A percentile compares a stretch with the other conserved stretches of the same genome.
Conservation (phyloP, 495 filamentous ascomycete species). For the Neurospora sp. region DNA sequence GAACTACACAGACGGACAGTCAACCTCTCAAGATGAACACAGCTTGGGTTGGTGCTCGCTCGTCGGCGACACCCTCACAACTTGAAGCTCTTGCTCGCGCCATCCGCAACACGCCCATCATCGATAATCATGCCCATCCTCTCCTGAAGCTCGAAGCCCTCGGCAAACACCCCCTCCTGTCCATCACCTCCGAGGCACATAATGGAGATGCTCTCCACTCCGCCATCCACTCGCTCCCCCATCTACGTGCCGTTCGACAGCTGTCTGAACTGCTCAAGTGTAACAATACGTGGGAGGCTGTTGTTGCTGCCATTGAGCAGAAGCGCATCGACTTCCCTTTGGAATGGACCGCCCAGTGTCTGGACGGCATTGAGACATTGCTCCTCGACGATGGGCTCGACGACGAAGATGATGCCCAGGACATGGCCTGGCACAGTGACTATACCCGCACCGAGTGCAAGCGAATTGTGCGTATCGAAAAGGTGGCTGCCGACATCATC, state of each 20-base stretch:
- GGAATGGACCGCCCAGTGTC: conserved; percentile 51
- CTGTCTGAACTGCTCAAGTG: conserved; percentile 54
- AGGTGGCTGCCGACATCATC: conserved; percentile 57
- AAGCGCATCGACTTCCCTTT: conserved; percentile 46
- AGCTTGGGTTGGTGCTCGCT: conserved; percentile 23
- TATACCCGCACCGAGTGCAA: conserved; percentile 54
- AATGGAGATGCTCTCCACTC: conserved; percentile 50
- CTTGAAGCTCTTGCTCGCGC: conserved; percentile 26
- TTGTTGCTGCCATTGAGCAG: conserved; percentile 49
- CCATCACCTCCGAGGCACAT: conserved; percentile 66
- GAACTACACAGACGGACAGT: not conserved
- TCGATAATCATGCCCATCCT: conserved; percentile 84
- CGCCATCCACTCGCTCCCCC: conserved; percentile 48
- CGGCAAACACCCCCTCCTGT: conserved; percentile 46
- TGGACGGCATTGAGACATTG: conserved; percentile 65
- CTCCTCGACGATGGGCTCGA: conserved; percentile 73
- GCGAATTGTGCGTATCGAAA: conserved; percentile 77
- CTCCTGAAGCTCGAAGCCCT: conserved; percentile 30
- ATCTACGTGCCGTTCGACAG: conserved; percentile 61
- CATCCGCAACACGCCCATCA: conserved; percentile 62
- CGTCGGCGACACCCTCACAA: conserved; percentile 20
- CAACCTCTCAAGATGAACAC: not conserved
- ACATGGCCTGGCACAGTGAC: conserved; percentile 60
- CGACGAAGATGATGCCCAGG: conserved; percentile 43
- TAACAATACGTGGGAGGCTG: conserved; percentile 49